phyloP scores from a whole-genome alignment of 2,329 filamentous ascomycete species.

The Lasiodiplodia sp. region DNA sequence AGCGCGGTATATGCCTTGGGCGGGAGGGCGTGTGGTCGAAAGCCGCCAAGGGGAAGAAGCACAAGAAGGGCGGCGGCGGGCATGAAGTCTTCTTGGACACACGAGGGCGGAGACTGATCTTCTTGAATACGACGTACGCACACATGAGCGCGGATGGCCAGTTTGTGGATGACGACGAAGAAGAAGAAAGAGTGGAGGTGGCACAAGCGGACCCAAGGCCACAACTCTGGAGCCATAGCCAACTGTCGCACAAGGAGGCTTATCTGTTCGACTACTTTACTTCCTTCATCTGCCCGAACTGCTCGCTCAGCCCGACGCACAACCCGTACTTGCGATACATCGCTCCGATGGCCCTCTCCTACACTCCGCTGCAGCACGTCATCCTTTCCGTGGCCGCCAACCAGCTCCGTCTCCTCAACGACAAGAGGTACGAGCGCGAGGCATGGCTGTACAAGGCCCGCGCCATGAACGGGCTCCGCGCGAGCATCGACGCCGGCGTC shows the following conservation, averaged over 20 bases:
- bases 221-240: not conserved
- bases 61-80: not conserved
- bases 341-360: slow-evolving; percentile 36
- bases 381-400: slow-evolving; percentile 42
- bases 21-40: slow-evolving; percentile 31
- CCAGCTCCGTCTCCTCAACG: slow-evolving; percentile 39
- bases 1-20: slow-evolving; percentile 33
- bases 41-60: slow-evolving; percentile 1
- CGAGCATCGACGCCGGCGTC: slow-evolving; percentile 32
- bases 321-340: slow-evolving; percentile 42
- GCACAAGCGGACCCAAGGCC: not conserved
- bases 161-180: not conserved
- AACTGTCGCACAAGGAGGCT: slow-evolving; percentile 23
- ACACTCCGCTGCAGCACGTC: slow-evolving; percentile 37
- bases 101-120: slow-evolving; percentile 37
- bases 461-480: slow-evolving; percentile 38
- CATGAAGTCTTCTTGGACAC: slow-evolving; percentile 36
- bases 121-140: slow-evolving; percentile 37
- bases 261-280: slow-evolving; percentile 39
- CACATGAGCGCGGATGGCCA: slow-evolving; percentile 31
- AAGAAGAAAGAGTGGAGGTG: not conserved
- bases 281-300: slow-evolving; percentile 40
- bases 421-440: slow-evolving; percentile 36
- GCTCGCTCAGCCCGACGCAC: slow-evolving; percentile 39
- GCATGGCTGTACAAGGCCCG: slow-evolving; percentile 38